These are phyloP conservation scores for Beauveria varroae DNA, from an alignment of 2,329 filamentous ascomycete species.

Conservation along the genomic window DNA sequence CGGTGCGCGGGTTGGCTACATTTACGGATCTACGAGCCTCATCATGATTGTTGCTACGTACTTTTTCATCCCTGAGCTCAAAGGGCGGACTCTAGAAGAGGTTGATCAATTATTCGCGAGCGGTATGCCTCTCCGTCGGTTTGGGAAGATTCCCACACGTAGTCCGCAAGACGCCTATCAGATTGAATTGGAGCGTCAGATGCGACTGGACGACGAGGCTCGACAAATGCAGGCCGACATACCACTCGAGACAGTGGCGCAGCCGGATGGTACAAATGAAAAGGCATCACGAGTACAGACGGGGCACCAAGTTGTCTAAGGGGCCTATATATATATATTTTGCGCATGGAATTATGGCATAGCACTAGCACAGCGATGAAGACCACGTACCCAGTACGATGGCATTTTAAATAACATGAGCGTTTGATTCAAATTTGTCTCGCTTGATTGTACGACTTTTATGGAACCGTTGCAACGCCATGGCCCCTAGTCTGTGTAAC, in stretches of 20 bases:
- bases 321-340: not conserved
- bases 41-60: conserved; percentile 32
- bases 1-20: conserved; percentile 29
- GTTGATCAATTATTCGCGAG: conserved; percentile 18
- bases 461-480: too few species aligned
- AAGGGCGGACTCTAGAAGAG: conserved; percentile 23
- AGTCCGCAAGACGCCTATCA: not conserved
- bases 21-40: conserved; percentile 31
- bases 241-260: not conserved
- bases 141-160: conserved; percentile 7
- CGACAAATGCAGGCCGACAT: not conserved
- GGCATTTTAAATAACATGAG: conserved; percentile 2
- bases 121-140: conserved; percentile 15
- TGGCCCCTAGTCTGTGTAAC: not conserved
- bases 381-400: not conserved
- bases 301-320: not conserved
- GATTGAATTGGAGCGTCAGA: conserved; percentile 1
- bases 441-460: not conserved
- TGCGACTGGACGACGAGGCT: not conserved
- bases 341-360: not conserved
- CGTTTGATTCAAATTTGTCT: not conserved
- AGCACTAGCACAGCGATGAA: not conserved
- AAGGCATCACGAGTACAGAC: not conserved
- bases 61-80: conserved; percentile 38
- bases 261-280: not conserved